Base-by-base conservation (phyloP, 768 basidiomycete genomes). In the Dioszegia aurantiaca region DNA sequence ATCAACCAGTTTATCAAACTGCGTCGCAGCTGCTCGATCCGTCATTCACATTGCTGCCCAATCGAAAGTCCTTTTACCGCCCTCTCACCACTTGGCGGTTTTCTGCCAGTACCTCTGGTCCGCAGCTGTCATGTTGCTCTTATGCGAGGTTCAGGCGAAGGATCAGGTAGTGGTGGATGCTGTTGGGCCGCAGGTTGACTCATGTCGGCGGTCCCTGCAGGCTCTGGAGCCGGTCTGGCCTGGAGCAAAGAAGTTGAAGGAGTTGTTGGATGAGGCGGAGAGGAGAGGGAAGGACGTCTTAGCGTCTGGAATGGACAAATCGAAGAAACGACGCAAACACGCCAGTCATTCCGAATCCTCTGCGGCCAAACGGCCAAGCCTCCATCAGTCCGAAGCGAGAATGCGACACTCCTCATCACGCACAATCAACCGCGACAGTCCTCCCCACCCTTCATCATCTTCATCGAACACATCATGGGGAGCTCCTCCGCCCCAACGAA, bases 141-240 rank as follows among this genome's bases (percentile, higher is more conserved):
- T 73, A 8, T 73, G 72, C 59, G 72, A 73, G 41, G 72, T 73
- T 0, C 69, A 69, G 47, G 69, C 69, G 8, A 53, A 58, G 17
- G 72, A 73, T 36, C 69, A 73, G n/a, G 46, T 70, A 10, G 68
- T 73, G 19, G 58, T 69, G 21, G 69, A 73, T 23, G 62, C 72
- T 0, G 72, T 73, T 2, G 72, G 59, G 33, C 56, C 61, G 1
- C 59, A 66, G n/a, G 69, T 73, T 14, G 69, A 73, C 27, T 58
- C 64, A 2, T 64, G 61, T 21, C 58, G 67, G 17, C 46, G 61
- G 23, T 56, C 51, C 10, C 49, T 73, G 14, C 67, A 64, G 33
- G 58, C 64, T 1, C 56, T 73, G 6, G 72, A 73, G 46, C 72
- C 72, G 1, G 69, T 66, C n/a, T 73, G 72, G 72, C 72, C 72